A percentile compares a stretch with the other conserved stretches of the same genome.
These are phyloP conservation scores for Dothideomycetes sp. DNA, from an alignment of 2,329 filamentous ascomycete genomes.

Conservation along the genomic window DNA sequence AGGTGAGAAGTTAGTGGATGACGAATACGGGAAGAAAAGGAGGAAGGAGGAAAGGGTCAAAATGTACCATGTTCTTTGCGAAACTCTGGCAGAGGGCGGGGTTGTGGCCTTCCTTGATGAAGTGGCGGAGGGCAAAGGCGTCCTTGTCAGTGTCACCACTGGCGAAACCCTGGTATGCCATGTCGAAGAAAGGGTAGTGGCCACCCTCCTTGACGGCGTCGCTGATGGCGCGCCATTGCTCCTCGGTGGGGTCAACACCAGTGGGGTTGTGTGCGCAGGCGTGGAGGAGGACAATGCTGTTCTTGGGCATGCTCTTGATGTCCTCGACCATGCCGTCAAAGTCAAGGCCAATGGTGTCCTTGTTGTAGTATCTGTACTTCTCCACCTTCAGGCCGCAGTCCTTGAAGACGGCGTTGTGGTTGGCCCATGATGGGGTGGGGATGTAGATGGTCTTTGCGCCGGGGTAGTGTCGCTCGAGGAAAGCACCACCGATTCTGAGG, in stretches of 20 bases:
- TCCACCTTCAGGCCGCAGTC: conserved; percentile 84
- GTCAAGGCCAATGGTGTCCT: conserved; percentile 95
- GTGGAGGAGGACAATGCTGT: conserved; percentile 86
- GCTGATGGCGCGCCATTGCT: conserved; percentile 90
- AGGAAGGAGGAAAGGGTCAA: background rate
- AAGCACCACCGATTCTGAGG: conserved; percentile 85
- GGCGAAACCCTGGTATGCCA: conserved; percentile 98
- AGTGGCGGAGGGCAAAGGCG: conserved; percentile 86
- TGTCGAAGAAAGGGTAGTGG: conserved; percentile 97
- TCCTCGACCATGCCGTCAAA: conserved; percentile 88
- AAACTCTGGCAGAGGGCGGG: conserved; percentile 86
- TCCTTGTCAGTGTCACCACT: conserved; percentile 86
- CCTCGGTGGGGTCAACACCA: conserved; percentile 81
- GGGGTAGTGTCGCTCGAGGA: conserved; percentile 85
- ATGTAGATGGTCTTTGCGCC: conserved; percentile 93
- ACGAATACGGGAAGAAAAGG: too few relatives aligned
- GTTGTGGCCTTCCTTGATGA: conserved; percentile 83
- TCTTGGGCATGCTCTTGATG: conserved; percentile 76
- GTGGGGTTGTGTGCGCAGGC: conserved; percentile 98
- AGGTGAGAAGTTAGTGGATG: background rate
- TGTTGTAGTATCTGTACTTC: conserved; percentile 98
- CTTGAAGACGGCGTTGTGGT: conserved; percentile 93
- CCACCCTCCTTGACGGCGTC: conserved; percentile 72
- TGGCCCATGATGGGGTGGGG: conserved; percentile 92
- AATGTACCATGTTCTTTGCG: conserved; percentile 94